phyloP scores from a whole-genome alignment of 1,284 basidiomycete species.

The Blastosporella zonata region DNA sequence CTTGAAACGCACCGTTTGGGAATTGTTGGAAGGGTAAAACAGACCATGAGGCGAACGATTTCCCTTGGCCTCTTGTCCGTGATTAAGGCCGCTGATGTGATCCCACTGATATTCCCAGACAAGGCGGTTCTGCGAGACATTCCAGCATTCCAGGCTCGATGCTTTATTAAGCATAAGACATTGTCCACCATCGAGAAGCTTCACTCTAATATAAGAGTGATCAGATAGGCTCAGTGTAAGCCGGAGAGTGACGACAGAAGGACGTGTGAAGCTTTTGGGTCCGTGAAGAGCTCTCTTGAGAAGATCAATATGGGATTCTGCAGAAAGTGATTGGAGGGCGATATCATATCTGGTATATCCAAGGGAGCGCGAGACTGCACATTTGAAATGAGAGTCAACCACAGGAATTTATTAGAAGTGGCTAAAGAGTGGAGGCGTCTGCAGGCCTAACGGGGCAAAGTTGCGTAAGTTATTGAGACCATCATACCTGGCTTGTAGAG shows the following conservation, averaged over 20 bases:
- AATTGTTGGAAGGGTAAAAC: background rate
- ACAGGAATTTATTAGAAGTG: constrained; percentile 1
- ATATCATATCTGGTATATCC: background rate
- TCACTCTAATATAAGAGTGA: background rate
- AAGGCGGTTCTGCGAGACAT: background rate
- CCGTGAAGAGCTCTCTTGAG: constrained; percentile 5
- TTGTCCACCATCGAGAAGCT: background rate
- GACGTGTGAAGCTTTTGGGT: background rate
- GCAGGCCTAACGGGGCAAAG: constrained; percentile 2
- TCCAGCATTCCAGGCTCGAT: constrained; percentile 1
- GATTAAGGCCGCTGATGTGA: background rate
- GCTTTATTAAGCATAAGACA: background rate
- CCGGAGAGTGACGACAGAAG: background rate
- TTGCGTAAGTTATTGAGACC: background rate
- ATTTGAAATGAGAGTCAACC: constrained; percentile 8
- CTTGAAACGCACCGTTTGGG: constrained; percentile 2
- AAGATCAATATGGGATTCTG: constrained; percentile 1
- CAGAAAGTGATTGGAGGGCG: constrained; percentile 6
- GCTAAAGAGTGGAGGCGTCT: constrained; percentile 4
- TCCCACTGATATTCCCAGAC: background rate
- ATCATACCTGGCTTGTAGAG: constrained; percentile 5
- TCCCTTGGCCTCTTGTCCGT: background rate
- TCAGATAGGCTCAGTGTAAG: background rate
- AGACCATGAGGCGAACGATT: constrained; percentile 4
- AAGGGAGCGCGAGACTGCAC: constrained; percentile 4